Conservation (phyloP, 495 filamentous ascomycete genomes). For the Schizothecium vesticola region DNA sequence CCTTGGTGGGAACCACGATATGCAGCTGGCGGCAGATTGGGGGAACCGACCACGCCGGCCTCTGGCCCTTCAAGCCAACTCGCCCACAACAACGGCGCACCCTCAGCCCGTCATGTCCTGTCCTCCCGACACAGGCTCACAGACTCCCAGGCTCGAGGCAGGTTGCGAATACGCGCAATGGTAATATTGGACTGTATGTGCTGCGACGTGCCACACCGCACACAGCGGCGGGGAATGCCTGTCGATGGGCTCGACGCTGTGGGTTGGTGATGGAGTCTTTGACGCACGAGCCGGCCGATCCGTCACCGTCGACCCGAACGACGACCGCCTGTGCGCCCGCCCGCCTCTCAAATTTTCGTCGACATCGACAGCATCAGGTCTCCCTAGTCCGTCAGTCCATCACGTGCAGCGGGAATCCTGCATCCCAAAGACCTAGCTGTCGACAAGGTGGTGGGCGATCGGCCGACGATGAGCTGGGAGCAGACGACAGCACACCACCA, state of each 20-base stretch:
- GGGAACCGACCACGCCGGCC: not conserved
- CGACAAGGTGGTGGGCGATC: not conserved
- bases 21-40: not conserved
- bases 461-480: not conserved
- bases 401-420: not conserved
- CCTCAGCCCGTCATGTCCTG: not conserved
- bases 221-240: not conserved
- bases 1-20: not conserved
- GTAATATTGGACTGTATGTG: conserved; percentile 8
- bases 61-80: not conserved
- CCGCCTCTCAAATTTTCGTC: not conserved
- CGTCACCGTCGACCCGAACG: not conserved
- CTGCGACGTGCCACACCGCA: conserved; percentile 5
- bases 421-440: not conserved
- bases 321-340: not conserved
- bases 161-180: conserved; percentile 12
- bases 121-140: not conserved
- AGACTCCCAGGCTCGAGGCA: not conserved
- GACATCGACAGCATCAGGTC: not conserved
- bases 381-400: not conserved
- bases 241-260: not conserved
- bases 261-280: not conserved
- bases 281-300: not conserved
- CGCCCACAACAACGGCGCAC: not conserved
- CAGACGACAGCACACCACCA: not conserved